These are phyloP conservation scores for Leccinum pellstonianum DNA, from an alignment of 768 basidiomycete species.

Conservation along the genomic window DNA sequence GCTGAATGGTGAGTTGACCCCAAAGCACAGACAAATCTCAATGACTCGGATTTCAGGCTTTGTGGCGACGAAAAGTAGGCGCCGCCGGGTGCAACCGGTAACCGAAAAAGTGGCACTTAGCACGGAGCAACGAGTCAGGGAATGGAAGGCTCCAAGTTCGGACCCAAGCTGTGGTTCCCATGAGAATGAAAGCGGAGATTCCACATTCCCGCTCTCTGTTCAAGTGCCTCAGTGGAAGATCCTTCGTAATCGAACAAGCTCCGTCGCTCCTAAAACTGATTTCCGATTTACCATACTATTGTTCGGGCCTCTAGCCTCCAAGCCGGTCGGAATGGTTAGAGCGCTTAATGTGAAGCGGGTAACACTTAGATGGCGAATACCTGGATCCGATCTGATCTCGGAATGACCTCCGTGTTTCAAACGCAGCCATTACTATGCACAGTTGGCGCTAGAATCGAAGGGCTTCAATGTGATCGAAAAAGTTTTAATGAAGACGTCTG, in stretches of 20 bases:
- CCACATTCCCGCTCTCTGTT: background rate
- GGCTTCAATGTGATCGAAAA: background rate
- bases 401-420: conserved; percentile 6
- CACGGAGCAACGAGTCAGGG: background rate
- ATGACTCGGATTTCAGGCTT: background rate
- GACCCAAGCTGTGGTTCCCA: conserved; percentile 3
- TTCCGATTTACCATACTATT: background rate
- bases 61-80: background rate
- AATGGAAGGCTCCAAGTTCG: conserved; percentile 14
- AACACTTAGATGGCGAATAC: background rate
- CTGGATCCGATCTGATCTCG: background rate
- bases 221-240: background rate
- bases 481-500: conserved; percentile 4
- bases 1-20: background rate
- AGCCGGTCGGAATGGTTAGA: background rate
- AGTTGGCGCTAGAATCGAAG: background rate
- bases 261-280: background rate
- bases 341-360: background rate
- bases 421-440: background rate
- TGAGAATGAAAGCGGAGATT: conserved; percentile 9
- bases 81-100: background rate
- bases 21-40: background rate
- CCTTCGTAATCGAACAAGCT: background rate
- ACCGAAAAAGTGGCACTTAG: background rate
- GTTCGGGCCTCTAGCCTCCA: background rate